These are phyloP conservation scores for Amanita rimosa DNA, from an alignment of 768 basidiomycete genomes.

Conservation along the genomic window DNA sequence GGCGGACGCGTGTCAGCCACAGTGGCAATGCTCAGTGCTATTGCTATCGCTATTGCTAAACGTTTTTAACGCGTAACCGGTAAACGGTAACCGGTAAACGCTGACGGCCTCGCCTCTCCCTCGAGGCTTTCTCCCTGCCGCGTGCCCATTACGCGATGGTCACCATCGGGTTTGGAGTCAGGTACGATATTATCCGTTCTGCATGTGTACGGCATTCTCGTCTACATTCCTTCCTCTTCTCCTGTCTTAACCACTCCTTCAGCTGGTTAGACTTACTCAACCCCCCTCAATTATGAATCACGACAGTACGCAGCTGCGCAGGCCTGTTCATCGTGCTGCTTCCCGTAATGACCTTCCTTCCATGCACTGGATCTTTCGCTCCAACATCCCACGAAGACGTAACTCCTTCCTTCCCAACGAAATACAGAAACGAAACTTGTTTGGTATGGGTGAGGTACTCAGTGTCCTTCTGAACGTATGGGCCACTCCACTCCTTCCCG, in stretches of 20 bases:
- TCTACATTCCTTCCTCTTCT: not conserved
- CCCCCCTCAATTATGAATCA: constrained; percentile 12
- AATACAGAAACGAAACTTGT: constrained; percentile 59
- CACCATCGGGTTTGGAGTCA: no score
- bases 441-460: constrained; percentile 72
- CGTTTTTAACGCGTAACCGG: no score
- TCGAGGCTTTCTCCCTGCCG: not conserved
- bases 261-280: not conserved
- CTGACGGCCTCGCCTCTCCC: not conserved
- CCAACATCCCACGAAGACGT: constrained; percentile 58
- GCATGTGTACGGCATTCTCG: not conserved
- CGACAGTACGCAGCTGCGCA: constrained; percentile 17
- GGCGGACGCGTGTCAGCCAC: not conserved
- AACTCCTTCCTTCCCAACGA: constrained; percentile 49
- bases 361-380: constrained; percentile 68
- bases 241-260: not conserved
- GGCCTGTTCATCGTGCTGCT: constrained; percentile 12
- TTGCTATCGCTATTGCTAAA: no score
- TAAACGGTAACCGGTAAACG: no score
- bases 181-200: not conserved
- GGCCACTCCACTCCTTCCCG: constrained; percentile 7
- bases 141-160: not conserved
- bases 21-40: not conserved
- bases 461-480: constrained; percentile 66
- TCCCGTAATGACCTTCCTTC: constrained; percentile 21